phyloP scores from a whole-genome alignment of 1,139 yeast species.

The Saccharomyces pastorianus region DNA sequence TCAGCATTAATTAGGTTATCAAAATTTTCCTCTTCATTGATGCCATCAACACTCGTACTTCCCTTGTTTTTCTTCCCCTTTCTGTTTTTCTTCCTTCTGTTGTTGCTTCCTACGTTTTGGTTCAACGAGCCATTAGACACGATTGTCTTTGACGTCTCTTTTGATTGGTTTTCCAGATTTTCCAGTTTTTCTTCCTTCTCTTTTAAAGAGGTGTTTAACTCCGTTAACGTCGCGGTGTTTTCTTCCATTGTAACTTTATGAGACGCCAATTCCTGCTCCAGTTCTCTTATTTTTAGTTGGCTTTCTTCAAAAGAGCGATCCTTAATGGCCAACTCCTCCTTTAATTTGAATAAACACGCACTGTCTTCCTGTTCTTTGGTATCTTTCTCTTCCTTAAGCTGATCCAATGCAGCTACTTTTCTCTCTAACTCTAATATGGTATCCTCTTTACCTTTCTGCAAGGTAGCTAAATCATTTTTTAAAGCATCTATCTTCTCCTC shows the following conservation, averaged over 20 bases:
- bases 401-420: slow-evolving; percentile 7
- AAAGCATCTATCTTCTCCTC: slow-evolving; percentile 5
- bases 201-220: slow-evolving; percentile 5
- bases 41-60: slow-evolving; percentile 15
- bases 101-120: slow-evolving; percentile 8
- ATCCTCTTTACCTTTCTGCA: background rate
- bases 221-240: background rate
- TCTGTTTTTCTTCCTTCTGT: slow-evolving; percentile 9
- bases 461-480: slow-evolving; percentile 1
- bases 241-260: background rate
- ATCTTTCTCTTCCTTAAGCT: slow-evolving; percentile 9
- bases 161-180: background rate
- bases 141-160: background rate
- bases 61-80: slow-evolving; percentile 22
- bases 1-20: slow-evolving; percentile 11
- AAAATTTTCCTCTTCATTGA: slow-evolving; percentile 23
- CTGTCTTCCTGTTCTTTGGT: slow-evolving; percentile 20
- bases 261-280: background rate
- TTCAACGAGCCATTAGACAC: background rate
- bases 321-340: background rate
- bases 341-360: background rate
- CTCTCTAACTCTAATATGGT: background rate
- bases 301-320: background rate
- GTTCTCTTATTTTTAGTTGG: background rate
- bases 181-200: slow-evolving; percentile 12